These are phyloP conservation scores for Dothiorella sarmentorum DNA, from an alignment of 2,329 filamentous ascomycete genomes.

Conservation along the genomic window DNA sequence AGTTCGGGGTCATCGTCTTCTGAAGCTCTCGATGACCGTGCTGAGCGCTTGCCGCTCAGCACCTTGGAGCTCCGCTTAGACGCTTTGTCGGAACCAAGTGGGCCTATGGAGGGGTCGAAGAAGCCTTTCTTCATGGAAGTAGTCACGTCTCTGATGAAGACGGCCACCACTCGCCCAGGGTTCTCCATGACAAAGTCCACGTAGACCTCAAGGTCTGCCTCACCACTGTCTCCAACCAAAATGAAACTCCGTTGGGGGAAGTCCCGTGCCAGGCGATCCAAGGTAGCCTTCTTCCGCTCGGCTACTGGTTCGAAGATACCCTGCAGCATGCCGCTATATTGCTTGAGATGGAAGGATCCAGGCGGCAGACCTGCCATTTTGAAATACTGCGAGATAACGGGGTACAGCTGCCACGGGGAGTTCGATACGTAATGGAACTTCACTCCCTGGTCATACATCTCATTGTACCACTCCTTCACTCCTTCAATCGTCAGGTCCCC, in stretches of 20 bases:
- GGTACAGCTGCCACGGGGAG: slow-evolving; percentile 96
- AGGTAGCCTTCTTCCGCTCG: slow-evolving; percentile 83
- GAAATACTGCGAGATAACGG: slow-evolving; percentile 83
- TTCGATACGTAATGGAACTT: slow-evolving; percentile 98
- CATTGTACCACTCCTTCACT: slow-evolving; percentile 83
- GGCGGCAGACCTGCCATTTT: slow-evolving; percentile 73
- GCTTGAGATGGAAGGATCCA: slow-evolving; percentile 92
- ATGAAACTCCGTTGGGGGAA: slow-evolving; percentile 89
- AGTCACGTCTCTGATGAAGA: slow-evolving; percentile 96
- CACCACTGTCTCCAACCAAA: slow-evolving; percentile 90
- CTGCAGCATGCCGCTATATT: slow-evolving; percentile 94
- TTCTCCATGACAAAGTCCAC: slow-evolving; percentile 86
- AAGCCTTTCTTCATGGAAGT: slow-evolving; percentile 70
- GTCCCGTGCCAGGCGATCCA: slow-evolving; percentile 81
- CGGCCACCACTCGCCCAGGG: slow-evolving; percentile 74
- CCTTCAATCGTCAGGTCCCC: slow-evolving; percentile 78
- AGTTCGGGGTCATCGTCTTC: slow-evolving; percentile 48
- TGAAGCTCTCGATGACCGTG: slow-evolving; percentile 21
- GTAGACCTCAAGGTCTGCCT: slow-evolving; percentile 95
- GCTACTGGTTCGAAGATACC: slow-evolving; percentile 97
- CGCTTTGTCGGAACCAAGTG: slow-evolving; percentile 31
- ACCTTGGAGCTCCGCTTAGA: slow-evolving; percentile 21
- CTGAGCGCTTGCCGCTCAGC: slow-evolving; percentile 16
- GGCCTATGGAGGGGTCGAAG: slow-evolving; percentile 63
- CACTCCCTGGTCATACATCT: slow-evolving; percentile 74